A percentile compares a stretch with the other conserved stretches of the same genome.
These are phyloP conservation scores for Epichloe gansuensis DNA, from an alignment of 2,329 filamentous ascomycete genomes.

Conservation along the genomic window DNA sequence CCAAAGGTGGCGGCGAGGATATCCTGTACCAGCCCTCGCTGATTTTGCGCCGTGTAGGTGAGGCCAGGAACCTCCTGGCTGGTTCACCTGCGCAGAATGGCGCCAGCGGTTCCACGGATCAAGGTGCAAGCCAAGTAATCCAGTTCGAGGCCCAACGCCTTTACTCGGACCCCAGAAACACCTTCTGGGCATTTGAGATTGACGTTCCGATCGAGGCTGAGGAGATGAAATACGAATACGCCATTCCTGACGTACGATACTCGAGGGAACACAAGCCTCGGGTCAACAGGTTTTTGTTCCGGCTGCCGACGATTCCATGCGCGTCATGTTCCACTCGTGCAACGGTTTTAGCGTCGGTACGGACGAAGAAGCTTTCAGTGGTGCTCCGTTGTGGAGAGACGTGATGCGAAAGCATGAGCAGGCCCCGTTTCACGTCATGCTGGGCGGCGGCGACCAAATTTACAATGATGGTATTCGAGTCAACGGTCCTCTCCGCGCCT, in stretches of 20 bases:
- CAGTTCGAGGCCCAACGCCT: slow-evolving; percentile 34
- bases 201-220: slow-evolving; percentile 58
- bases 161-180: slow-evolving; percentile 55
- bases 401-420: slow-evolving; percentile 71
- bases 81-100: slow-evolving; percentile 15
- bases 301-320: slow-evolving; percentile 75
- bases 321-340: slow-evolving; percentile 97
- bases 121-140: slow-evolving; percentile 29
- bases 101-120: slow-evolving; percentile 13
- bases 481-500: slow-evolving; percentile 64
- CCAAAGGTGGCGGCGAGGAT: slow-evolving; percentile 53
- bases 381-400: slow-evolving; percentile 90
- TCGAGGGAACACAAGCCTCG: slow-evolving; percentile 42
- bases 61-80: slow-evolving; percentile 10
- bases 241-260: slow-evolving; percentile 54
- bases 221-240: slow-evolving; percentile 72
- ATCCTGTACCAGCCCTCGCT: slow-evolving; percentile 49
- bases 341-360: slow-evolving; percentile 91
- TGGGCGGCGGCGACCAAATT: slow-evolving; percentile 90
- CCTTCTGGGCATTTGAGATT: slow-evolving; percentile 89
- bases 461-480: slow-evolving; percentile 93
- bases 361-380: slow-evolving; percentile 75
- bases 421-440: slow-evolving; percentile 85
- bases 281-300: slow-evolving; percentile 75
- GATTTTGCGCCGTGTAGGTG: slow-evolving; percentile 33